These are phyloP conservation scores for Secale cereale DNA, from an alignment of 176 grass and related monocot species.

Conservation along the genomic window DNA sequence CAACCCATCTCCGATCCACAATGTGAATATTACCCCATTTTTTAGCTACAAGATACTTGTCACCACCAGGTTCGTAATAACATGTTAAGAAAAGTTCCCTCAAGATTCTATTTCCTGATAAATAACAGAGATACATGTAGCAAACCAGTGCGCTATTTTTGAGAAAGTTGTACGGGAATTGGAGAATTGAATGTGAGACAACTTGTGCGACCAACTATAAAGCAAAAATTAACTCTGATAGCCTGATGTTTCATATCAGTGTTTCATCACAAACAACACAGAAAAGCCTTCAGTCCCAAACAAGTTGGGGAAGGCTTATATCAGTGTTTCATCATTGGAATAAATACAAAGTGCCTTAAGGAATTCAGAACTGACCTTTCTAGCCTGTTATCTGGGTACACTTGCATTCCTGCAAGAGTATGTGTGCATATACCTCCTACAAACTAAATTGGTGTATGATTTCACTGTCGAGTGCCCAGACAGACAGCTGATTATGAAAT, in stretches of 20 bases:
- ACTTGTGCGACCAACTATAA: not conserved
- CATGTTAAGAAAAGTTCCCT: slow-evolving; percentile 66
- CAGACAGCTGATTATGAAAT: not conserved
- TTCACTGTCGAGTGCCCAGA: not conserved
- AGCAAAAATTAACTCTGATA: slow-evolving; percentile 9
- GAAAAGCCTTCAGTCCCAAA: too few species aligned
- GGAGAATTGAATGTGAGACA: not conserved
- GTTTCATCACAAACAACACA: not conserved
- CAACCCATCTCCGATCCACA: slow-evolving; percentile 68
- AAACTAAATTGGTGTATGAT: not conserved
- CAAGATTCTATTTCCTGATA: not conserved
- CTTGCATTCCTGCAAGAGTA: not conserved
- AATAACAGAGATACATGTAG: not conserved
- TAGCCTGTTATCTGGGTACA: not conserved
- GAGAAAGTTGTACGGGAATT: slow-evolving; percentile 1
- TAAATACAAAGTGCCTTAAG: slow-evolving; percentile 8
- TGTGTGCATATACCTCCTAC: not conserved
- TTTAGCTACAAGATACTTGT: slow-evolving; percentile 86
- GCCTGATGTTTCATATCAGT: slow-evolving; percentile 17
- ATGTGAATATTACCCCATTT: slow-evolving; percentile 84
- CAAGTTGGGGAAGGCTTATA: too few species aligned
- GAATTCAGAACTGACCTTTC: slow-evolving; percentile 16
- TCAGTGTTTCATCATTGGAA: not conserved
- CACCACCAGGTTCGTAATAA: slow-evolving; percentile 74
- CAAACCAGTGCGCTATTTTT: not conserved